Percentiles rank a stretch among this genome's conserved stretches.
Conservation (phyloP, 192 early-diverging fungal species). For the Martensiomyces pterosporus region DNA sequence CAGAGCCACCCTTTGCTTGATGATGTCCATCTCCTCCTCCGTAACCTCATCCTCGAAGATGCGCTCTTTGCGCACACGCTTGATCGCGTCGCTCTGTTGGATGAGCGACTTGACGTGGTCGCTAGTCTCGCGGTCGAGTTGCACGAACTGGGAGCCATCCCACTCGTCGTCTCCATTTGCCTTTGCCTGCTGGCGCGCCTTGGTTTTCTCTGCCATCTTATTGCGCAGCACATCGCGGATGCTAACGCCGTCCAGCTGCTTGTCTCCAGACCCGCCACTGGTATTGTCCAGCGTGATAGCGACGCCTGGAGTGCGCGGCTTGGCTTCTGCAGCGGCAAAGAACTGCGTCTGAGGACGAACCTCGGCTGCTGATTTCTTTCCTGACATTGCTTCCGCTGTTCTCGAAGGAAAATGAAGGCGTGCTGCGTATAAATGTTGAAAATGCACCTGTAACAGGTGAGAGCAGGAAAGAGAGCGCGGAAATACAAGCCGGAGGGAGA, state of each 20-base stretch:
- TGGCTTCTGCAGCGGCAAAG: conserved; percentile 19
- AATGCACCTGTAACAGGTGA: too few species aligned
- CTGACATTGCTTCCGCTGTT: too few species aligned
- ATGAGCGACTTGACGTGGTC: conserved; percentile 52
- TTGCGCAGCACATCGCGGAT: conserved; percentile 47
- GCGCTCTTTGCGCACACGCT: conserved; percentile 75
- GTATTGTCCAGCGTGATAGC: not conserved
- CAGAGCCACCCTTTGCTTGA: conserved; percentile 83
- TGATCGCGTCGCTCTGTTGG: conserved; percentile 65
- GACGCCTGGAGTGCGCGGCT: not conserved
- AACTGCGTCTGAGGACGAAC: conserved; percentile 44
- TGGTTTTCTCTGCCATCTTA: conserved; percentile 24
- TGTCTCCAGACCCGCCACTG: not conserved
- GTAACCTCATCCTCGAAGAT: conserved; percentile 90
- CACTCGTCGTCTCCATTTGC: conserved; percentile 40
- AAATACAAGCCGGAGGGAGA: too few species aligned
- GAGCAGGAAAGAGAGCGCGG: too few species aligned
- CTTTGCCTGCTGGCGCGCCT: conserved; percentile 30
- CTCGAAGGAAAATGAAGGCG: too few species aligned
- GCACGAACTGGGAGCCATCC: conserved; percentile 49
- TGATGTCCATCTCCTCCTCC: conserved; percentile 83
- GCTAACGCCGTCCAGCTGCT: conserved; percentile 17
- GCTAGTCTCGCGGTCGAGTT: conserved; percentile 51
- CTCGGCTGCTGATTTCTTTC: conserved; percentile 27
- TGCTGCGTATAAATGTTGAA: too few species aligned